phyloP scores from a whole-genome alignment of 495 filamentous ascomycete species.

The Glonium stellatum region DNA sequence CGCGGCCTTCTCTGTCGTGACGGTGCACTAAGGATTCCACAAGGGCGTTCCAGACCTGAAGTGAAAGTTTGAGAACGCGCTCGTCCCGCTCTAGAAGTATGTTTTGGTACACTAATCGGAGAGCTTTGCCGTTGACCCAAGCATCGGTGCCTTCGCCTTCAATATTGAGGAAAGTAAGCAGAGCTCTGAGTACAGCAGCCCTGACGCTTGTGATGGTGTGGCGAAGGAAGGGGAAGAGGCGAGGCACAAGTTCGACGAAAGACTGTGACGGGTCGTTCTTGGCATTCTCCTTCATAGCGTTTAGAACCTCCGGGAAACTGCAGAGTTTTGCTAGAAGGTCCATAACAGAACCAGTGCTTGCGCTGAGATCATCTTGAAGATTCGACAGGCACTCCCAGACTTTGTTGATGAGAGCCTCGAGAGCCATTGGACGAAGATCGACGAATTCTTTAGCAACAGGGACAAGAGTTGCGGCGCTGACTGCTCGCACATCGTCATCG shows the following conservation, averaged over 20 bases:
- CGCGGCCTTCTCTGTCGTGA: slow-evolving; percentile 35
- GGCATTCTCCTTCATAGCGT: slow-evolving; percentile 89
- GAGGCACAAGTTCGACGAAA: slow-evolving; percentile 84
- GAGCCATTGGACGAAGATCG: slow-evolving; percentile 63
- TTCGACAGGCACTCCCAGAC: slow-evolving; percentile 97
- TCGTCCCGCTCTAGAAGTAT: slow-evolving; percentile 87
- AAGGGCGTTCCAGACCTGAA: slow-evolving; percentile 80
- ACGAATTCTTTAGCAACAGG: slow-evolving; percentile 95
- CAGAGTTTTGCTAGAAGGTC: slow-evolving; percentile 93
- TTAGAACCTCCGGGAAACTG: slow-evolving; percentile 84
- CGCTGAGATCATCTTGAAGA: slow-evolving; percentile 89
- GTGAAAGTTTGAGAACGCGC: slow-evolving; percentile 65
- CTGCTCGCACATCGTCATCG: slow-evolving; percentile 93
- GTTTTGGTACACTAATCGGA: slow-evolving; percentile 89
- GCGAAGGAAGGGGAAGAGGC: slow-evolving; percentile 90
- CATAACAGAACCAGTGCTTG: slow-evolving; percentile 96
- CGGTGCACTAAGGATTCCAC: slow-evolving; percentile 56
- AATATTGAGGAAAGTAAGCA: slow-evolving; percentile 86
- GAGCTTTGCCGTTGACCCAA: slow-evolving; percentile 85
- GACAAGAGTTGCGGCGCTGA: slow-evolving; percentile 92
- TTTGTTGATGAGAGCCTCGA: slow-evolving; percentile 78
- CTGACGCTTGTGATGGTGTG: slow-evolving; percentile 96
- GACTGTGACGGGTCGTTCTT: slow-evolving; percentile 73
- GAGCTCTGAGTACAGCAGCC: slow-evolving; percentile 82
- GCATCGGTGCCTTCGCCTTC: slow-evolving; percentile 74